Conservation (phyloP, 2,329 filamentous ascomycete genomes). For the Pseudogymnoascus sp. region DNA sequence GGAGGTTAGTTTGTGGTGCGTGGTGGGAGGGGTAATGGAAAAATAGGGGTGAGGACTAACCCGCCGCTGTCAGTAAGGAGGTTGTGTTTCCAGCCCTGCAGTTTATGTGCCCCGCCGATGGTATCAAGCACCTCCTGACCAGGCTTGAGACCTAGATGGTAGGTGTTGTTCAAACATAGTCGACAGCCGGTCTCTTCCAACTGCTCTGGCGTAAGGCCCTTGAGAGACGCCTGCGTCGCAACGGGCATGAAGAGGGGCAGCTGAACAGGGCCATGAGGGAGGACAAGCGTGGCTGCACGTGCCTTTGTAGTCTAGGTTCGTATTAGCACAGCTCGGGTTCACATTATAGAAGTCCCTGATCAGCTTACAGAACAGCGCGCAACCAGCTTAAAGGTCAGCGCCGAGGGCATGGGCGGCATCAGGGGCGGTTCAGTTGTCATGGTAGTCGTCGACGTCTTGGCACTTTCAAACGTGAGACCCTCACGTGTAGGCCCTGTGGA, state of each 20-base stretch:
- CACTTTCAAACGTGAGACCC: not conserved
- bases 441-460: conserved; percentile 34
- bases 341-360: conserved; percentile 13
- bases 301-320: conserved; percentile 76
- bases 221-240: conserved; percentile 91
- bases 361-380: conserved; percentile 70
- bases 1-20: not conserved
- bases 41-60: conserved; percentile 31
- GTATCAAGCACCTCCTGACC: conserved; percentile 83
- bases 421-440: conserved; percentile 28
- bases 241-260: conserved; percentile 98
- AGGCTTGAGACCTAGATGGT: conserved; percentile 90
- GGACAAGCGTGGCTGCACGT: conserved; percentile 75
- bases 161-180: conserved; percentile 95
- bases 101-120: conserved; percentile 84
- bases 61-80: conserved; percentile 78
- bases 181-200: conserved; percentile 83
- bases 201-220: conserved; percentile 88
- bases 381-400: conserved; percentile 71
- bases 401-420: conserved; percentile 46
- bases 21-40: not conserved
- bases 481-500: not conserved
- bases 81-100: conserved; percentile 94
- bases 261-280: conserved; percentile 86
- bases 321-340: conserved; percentile 13